Percentiles rank a stretch among this genome's conserved stretches.
phyloP scores from a whole-genome alignment of 2,329 filamentous ascomycete genomes.

The Ploettnerulaceae sp. region DNA sequence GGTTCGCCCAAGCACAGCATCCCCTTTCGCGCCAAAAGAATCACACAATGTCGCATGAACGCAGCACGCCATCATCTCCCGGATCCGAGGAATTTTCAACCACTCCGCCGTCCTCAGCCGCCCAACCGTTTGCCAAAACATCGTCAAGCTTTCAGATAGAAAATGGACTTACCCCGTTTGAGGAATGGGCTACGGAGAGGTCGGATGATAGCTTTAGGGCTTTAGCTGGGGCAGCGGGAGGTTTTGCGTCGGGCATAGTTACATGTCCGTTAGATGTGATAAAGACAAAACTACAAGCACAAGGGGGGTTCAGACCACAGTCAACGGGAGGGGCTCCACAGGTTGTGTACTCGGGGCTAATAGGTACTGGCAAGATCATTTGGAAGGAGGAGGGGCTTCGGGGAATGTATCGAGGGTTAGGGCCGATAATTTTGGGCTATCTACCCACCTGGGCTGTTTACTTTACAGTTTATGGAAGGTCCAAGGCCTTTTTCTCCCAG shows the following conservation, averaged over 20 bases:
- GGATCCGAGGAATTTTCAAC: slow-evolving; percentile 29
- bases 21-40: slow-evolving; percentile 35
- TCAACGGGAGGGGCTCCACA: slow-evolving; percentile 33
- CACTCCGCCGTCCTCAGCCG: slow-evolving; percentile 16
- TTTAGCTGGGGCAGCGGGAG: slow-evolving; percentile 80
- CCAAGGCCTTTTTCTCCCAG: slow-evolving; percentile 67
- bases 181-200: slow-evolving; percentile 52
- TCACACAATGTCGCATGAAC: slow-evolving; percentile 42
- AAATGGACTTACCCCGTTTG: slow-evolving; percentile 40
- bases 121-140: slow-evolving; percentile 20
- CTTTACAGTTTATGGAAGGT: slow-evolving; percentile 92
- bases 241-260: slow-evolving; percentile 87
- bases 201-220: slow-evolving; percentile 70
- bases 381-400: slow-evolving; percentile 82
- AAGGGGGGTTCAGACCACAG: slow-evolving; percentile 68
- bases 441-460: slow-evolving; percentile 98
- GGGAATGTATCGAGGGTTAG: slow-evolving; percentile 88
- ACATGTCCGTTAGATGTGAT: slow-evolving; percentile 98
- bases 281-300: slow-evolving; percentile 95
- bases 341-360: slow-evolving; percentile 72
- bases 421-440: slow-evolving; percentile 92
- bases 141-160: slow-evolving; percentile 17
- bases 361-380: slow-evolving; percentile 82
- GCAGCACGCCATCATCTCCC: slow-evolving; percentile 36
- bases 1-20: slow-evolving; percentile 35